Base-by-base conservation (phyloP, 75 land plant genomes). In the Sequoiadendron giganteum region DNA sequence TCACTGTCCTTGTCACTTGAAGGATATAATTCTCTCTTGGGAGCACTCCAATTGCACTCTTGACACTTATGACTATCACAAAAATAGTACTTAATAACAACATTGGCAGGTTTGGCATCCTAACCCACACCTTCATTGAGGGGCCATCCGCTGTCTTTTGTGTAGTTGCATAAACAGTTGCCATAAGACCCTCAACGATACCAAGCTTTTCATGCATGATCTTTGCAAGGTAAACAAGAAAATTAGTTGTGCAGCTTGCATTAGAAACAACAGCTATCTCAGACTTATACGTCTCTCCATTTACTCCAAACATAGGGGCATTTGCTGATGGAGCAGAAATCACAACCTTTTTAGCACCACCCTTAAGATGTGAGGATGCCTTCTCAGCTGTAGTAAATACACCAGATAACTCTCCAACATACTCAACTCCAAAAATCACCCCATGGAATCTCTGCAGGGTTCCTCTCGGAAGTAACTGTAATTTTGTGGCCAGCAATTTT, bases 241-340 rank as follows among this genome's bases (percentile, higher is more conserved):
- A 98, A 85, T 98, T 96, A 72, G 99, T 98, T 6, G 99, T 98
- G 91, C 99, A 98, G 49, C 98, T 96, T 48, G 99, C 99, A 92
- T 98, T 98, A 54, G 99, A 98, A 80, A 98, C 98, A 88, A 98
- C 89, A 52, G 94, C 90, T 97, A 94, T 94, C 85, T 81, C 94
- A 79, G 96, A 93, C 58, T 94, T 91, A 92, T 98, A 98, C 0
- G 92, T 89, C 15, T 87, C 87, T 83, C 96, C 93, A 81, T 98
- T 98, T 19, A 98, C 98, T 28, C 99, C 99, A 77, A 95, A 93
- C 85, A 98, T 98, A 36, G 38, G 38, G 38, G 38, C 38, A 36
- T 36, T 36, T 36, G 38, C 38, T 36, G 38, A 36, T 36, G 0
- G 38, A 36, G 38, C 38, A 36, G 38, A 36, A 36, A 36, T 36